Evolutionary conservation across 192 early-diverging fungal species (phyloP).

Genomic region (Podila epigama): DNA sequence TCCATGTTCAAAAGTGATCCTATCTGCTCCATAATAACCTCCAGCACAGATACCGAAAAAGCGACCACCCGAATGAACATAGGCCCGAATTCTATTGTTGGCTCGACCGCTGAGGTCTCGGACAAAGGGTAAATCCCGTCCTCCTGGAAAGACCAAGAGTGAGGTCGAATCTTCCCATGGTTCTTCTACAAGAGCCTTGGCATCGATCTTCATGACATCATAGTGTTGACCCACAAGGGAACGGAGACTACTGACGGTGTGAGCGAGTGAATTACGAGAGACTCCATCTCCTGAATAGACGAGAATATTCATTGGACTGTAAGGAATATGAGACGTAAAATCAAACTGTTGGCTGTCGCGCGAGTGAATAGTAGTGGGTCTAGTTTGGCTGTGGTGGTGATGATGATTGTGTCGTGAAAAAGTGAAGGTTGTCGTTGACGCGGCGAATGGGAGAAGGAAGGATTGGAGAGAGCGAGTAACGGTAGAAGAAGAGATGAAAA

Average conservation of each 20-base stretch:
- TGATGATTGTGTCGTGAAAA: too few relatives aligned
- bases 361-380: too few relatives aligned
- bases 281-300: slow-evolving; percentile 87
- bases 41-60: slow-evolving; percentile 88
- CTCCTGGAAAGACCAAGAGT: slow-evolving; percentile 91
- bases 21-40: slow-evolving; percentile 75
- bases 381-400: too few relatives aligned
- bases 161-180: slow-evolving; percentile 91
- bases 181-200: slow-evolving; percentile 71
- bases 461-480: neutral
- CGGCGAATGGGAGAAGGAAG: neutral
- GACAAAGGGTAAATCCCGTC: slow-evolving; percentile 85
- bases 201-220: slow-evolving; percentile 89
- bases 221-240: slow-evolving; percentile 70
- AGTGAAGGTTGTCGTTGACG: too few relatives aligned
- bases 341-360: slow-evolving; percentile 29
- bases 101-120: slow-evolving; percentile 69
- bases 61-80: slow-evolving; percentile 79
- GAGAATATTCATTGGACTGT: slow-evolving; percentile 76
- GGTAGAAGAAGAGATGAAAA: neutral
- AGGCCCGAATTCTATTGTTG: slow-evolving; percentile 69
- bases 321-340: slow-evolving; percentile 38
- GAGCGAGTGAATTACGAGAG: slow-evolving; percentile 62
- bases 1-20: slow-evolving; percentile 83
- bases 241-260: slow-evolving; percentile 76